Evolutionary conservation across 1,139 yeast genomes (phyloP), one percentile per base, ranked within the genome.

Genomic region (Zhuliangozyma parablackwelliae): DNA sequence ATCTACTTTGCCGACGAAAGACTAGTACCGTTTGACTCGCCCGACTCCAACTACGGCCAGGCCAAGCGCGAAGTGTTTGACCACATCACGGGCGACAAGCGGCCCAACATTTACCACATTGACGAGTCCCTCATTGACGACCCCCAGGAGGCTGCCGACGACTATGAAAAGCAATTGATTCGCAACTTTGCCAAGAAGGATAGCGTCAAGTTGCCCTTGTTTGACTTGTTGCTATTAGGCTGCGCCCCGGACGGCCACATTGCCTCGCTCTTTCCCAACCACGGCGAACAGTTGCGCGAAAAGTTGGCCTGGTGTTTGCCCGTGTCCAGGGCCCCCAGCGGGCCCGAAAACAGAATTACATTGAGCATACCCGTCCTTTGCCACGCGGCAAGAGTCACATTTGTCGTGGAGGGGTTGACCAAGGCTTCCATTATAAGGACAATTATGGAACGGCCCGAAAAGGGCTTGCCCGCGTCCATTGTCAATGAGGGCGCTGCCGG

Each of bases 181-280:
- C 78, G 75, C 53, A 94, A 92, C 36, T 92, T 92, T 66, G 98
- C 98, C n/a, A 87, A 85, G 41, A 90, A 92, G 57, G 97, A 90
- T 59, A 83, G 96, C 12, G 97, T 92, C 42, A 89, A 90, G 61
- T 72, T 90, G 45, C 98, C 98, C 41, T 81, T 87, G 79, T 92
- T 92, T 65, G 98, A 92, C 61, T 66, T 92, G 43, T 75, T 92
- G 46, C 68, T 92, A 46, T 72, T 92, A 44, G 98, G 98, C 16
- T 90, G 97, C 70, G 98, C 98, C 0, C 98, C 98, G 3, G 98
- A 92, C 59, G 98, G 98, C 23, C 98, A 92, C 58, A 87, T 90
- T 52, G 96, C 97, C 38, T 88, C 96, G 21, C 74, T 92, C 42
- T 92, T 92, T 69, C 98, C 98, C 12, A 84, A 85, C 55, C 94